Percentiles rank a stretch among this genome's conserved stretches.
These are phyloP conservation scores for Aureobasidium leucospermi DNA, from an alignment of 2,329 filamentous ascomycete genomes.

Conservation along the genomic window DNA sequence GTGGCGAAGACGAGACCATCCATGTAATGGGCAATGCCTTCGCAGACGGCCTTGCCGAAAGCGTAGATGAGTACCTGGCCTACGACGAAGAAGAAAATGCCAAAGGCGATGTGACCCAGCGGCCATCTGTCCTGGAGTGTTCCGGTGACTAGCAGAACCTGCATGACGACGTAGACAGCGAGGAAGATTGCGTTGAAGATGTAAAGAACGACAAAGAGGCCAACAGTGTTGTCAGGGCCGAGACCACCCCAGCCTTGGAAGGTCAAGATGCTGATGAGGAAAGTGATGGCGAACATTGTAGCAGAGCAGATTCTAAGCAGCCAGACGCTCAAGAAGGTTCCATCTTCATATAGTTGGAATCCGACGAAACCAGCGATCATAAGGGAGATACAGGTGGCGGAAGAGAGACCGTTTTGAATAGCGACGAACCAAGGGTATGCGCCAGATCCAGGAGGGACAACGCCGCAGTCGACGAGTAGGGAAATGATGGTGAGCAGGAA, in stretches of 20 bases:
- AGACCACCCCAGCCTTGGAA: conserved; percentile 89
- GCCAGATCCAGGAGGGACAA: conserved; percentile 72
- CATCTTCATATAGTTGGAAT: conserved; percentile 97
- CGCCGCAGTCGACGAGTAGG: conserved; percentile 84
- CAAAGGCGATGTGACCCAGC: conserved; percentile 83
- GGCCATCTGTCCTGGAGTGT: conserved; percentile 96
- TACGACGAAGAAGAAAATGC: conserved; percentile 81
- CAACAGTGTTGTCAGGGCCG: conserved; percentile 75
- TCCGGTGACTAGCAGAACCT: conserved; percentile 78
- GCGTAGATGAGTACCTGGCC: conserved; percentile 92
- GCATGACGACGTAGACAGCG: conserved; percentile 77
- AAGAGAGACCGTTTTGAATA: conserved; percentile 75
- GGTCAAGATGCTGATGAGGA: conserved; percentile 80
- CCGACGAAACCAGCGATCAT: conserved; percentile 97
- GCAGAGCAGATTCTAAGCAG: conserved; percentile 72
- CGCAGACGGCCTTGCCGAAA: conserved; percentile 78
- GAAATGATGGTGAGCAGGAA: conserved; percentile 84
- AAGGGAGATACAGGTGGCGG: conserved; percentile 78
- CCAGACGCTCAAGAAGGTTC: conserved; percentile 89
- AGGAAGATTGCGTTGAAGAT: conserved; percentile 83
- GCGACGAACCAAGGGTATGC: conserved; percentile 89
- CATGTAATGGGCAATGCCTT: conserved; percentile 78
- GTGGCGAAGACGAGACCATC: conserved; percentile 94
- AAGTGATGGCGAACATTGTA: conserved; percentile 77
- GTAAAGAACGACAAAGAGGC: conserved; percentile 86